Evolutionary conservation across 1,284 basidiomycete species (phyloP), one percentile per base, ranked within the genome.

Genomic region (Entoloma clypeatum): DNA sequence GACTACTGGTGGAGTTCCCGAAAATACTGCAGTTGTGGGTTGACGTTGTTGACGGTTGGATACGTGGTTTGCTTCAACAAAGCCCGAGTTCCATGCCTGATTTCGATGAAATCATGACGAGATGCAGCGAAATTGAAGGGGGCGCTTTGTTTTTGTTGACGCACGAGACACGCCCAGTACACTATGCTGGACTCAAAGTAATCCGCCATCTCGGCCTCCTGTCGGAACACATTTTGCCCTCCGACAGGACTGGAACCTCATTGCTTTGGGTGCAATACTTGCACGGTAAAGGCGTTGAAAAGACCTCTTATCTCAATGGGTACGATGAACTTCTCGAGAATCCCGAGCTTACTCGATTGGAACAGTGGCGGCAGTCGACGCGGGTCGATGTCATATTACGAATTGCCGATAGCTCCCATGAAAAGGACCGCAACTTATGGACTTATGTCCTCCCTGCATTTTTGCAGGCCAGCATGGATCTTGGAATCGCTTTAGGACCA

Each of bases 91-190:
- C 63, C 1, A 48, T 75, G 28, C 46, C 56, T 2, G 70, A 69
- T 23, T 65, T 69, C 26, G 65, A 69, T 21, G 69, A 75, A 37
- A 58, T 78, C 35, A 45, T 67, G 7, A 60, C 67, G 1, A 70
- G 72, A 39, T 66, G 72, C 29, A 70, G 68, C 34, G 79, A 82
- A 49, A 75, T 93, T 26, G 85, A 88, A 54, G 79, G 81, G 0
- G 84, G 82, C 3, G 79, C 78, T 0, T 59, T 96, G 29, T 92
- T 95, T 60, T 65, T 97, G 17, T 71, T 93, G n/a, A 77, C 85
- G 5, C 81, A 85, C 36, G 75, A 76, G 35, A 64, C 63, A 13
- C 59, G 65, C 30, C 49, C 61, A 2, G 68, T 86, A 6, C 75
- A 77, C 36, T 62, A 61, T 1, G 65, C 72, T 13, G 87, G 84